These are phyloP conservation scores for Termitomyces heimii DNA, from an alignment of 768 basidiomycete species.

Conservation along the genomic window DNA sequence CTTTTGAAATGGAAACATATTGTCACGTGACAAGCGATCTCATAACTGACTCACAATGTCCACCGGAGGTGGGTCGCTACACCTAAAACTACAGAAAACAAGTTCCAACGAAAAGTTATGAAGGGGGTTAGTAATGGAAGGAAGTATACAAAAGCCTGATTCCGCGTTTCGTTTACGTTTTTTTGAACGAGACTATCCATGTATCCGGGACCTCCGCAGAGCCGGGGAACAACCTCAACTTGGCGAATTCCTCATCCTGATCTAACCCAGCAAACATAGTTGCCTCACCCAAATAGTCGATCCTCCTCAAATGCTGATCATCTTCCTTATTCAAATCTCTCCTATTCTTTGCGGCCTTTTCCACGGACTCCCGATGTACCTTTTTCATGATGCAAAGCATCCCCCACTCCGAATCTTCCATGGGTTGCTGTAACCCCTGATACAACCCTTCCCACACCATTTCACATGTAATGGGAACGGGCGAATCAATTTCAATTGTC, in stretches of 20 bases:
- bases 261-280: constrained; percentile 61
- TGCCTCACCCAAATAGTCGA: constrained; percentile 58
- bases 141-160: background rate
- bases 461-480: constrained; percentile 39
- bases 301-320: constrained; percentile 39
- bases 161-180: constrained; percentile 4
- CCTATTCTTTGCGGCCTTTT: constrained; percentile 47
- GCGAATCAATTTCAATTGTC: constrained; percentile 48
- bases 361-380: constrained; percentile 31
- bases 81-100: too few species aligned
- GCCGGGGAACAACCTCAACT: constrained; percentile 44
- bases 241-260: constrained; percentile 50
- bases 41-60: too few species aligned
- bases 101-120: background rate
- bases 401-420: constrained; percentile 68
- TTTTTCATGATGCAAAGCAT: constrained; percentile 39
- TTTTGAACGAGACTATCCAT: constrained; percentile 49
- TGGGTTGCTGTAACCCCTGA: constrained; percentile 41
- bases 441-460: constrained; percentile 52
- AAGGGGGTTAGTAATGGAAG: background rate
- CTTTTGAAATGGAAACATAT: constrained; percentile 1
- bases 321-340: constrained; percentile 27
- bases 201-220: constrained; percentile 39
- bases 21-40: constrained; percentile 2
- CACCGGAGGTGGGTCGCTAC: too few species aligned